phyloP scores from a whole-genome alignment of 1,284 basidiomycete genomes.

The Rhodotorula glutinis region DNA sequence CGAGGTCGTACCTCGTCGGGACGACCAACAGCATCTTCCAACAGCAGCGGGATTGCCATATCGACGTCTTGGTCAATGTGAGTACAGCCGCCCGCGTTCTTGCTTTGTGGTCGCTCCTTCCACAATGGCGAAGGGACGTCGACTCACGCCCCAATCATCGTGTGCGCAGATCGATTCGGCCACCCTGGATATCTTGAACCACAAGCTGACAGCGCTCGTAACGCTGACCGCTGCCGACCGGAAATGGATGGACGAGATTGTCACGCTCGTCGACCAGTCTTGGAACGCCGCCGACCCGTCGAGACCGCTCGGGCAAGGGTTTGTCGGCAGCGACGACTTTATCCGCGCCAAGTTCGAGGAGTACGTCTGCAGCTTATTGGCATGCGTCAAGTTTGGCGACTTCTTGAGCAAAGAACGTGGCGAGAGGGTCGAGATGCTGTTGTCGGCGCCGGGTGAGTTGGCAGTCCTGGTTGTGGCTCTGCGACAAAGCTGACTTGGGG shows the following conservation, averaged over 20 bases:
- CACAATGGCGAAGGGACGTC: not conserved
- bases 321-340: conserved; percentile 91
- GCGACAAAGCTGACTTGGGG: not conserved
- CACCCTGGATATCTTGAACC: conserved; percentile 77
- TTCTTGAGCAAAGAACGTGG: conserved; percentile 56
- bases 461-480: no score
- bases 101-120: not conserved
- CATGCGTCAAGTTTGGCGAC: conserved; percentile 81
- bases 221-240: conserved; percentile 86
- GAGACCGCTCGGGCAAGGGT: conserved; percentile 64
- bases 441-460: conserved; percentile 41
- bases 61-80: conserved; percentile 88
- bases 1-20: conserved; percentile 74
- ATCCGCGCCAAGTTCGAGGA: conserved; percentile 71
- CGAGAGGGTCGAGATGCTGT: conserved; percentile 56
- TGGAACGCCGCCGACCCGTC: conserved; percentile 66
- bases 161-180: conserved; percentile 70
- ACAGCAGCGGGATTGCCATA: conserved; percentile 74
- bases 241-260: conserved; percentile 87
- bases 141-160: not conserved
- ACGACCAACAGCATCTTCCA: conserved; percentile 96
- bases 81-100: conserved; percentile 41
- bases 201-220: conserved; percentile 70
- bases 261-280: conserved; percentile 74
- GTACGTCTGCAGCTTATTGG: conserved; percentile 72